Conservation (phyloP, 2,329 filamentous ascomycete genomes). For the Bipolaris cookei region DNA sequence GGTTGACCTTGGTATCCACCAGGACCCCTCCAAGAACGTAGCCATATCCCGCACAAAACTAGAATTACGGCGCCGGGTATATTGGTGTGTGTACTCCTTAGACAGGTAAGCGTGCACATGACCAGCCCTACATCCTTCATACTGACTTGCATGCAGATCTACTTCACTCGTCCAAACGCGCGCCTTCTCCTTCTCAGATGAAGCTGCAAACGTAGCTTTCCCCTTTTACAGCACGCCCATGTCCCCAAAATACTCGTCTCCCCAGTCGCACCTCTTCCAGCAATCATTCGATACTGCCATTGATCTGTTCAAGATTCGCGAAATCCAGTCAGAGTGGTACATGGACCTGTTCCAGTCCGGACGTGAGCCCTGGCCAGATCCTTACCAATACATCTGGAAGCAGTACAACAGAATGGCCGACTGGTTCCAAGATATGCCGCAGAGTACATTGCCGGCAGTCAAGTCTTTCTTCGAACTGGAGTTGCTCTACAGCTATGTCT, state of each 20-base stretch:
- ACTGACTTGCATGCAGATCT: conserved; percentile 59
- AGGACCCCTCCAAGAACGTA: conserved; percentile 79
- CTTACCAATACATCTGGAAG: conserved; percentile 75
- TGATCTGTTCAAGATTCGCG: conserved; percentile 81
- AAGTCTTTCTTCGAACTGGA: conserved; percentile 85
- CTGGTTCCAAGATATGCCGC: conserved; percentile 81
- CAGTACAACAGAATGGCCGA: conserved; percentile 76
- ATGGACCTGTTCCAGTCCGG: conserved; percentile 85
- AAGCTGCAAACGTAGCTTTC: conserved; percentile 80
- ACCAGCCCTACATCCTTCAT: neutral
- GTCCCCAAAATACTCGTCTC: conserved; percentile 52
- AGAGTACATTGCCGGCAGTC: conserved; percentile 67
- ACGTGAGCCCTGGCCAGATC: conserved; percentile 69
- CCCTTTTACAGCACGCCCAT: conserved; percentile 59
- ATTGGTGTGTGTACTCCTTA: conserved; percentile 87
- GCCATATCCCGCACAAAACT: conserved; percentile 71
- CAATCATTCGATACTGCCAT: conserved; percentile 72
- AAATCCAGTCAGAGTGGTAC: conserved; percentile 87
- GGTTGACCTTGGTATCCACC: conserved; percentile 89
- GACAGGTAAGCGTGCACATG: conserved; percentile 66
- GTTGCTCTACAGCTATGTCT: conserved; percentile 86
- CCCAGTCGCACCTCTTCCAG: conserved; percentile 61
- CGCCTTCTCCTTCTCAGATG: conserved; percentile 92
- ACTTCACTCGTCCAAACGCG: conserved; percentile 88
- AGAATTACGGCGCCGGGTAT: conserved; percentile 81